Base-by-base conservation (phyloP, 805 yeast genomes). In the Saturnispora sekii region DNA sequence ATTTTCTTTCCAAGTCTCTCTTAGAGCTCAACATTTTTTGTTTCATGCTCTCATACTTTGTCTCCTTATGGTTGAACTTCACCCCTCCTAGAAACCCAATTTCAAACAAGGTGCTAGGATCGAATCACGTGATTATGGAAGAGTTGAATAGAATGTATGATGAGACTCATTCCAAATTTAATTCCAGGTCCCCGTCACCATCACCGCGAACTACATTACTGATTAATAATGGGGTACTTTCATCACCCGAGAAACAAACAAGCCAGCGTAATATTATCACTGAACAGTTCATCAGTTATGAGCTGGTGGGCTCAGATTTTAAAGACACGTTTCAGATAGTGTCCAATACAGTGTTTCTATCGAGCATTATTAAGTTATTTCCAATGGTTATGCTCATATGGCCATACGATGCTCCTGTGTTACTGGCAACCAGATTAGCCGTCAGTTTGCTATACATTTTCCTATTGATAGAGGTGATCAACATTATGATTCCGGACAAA, bases 381-480 rank as follows among this genome's bases (percentile, higher is more conserved):
- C 98, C 98, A 0, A 82, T 93, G 15, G 69, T 93, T 31, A 90
- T 90, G 89, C 68, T 93, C 30, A 90, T 93, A 32, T 93, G 99
- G 99, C 93, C 95, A 0, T 93, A 93, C 57, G 96, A 93, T 57
- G 75, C 84, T n/a, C 69, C 81, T 1, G 69, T 82, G 3, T 81
- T 64, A 33, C 57, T 60, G 35, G 49, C 63, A 32, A 64, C 67
- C 1, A 54, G 65, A 43, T 52, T 56, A 26, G 48, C 59, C n/a
- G 62, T 63, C 8, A 59, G 61, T 28, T 45, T 61, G 4, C 56
- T 63, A 12, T 62, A 63, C 44, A 41, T 59, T 11, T 54, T 60
- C 8, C 53, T 63, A 26, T 50, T 62, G 8, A 51, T 63, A 7
- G 66, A 63, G 39, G 65, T 61, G 4, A 41, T 63, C 10, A 60